Base-by-base conservation (phyloP, 805 yeast genomes). In the Torulaspora microellipsoides region DNA sequence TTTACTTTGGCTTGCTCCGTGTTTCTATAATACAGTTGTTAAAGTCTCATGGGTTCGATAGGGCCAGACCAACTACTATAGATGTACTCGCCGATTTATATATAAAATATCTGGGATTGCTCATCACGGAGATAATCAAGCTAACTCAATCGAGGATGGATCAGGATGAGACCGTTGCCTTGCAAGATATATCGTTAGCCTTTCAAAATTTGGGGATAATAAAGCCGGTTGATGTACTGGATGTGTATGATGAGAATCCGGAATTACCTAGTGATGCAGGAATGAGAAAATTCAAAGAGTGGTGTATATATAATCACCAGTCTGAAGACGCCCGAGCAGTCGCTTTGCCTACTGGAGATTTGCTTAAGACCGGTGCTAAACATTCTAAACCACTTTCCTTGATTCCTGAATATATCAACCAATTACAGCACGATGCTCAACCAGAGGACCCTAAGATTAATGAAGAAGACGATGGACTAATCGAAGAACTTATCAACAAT, bases 41-140 rank as follows among this genome's bases (percentile, higher is more conserved):
- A 40, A 80, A 87, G 48, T 80, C 93, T 0, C 77, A 81, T 27
- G 99, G 99, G 0, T 87, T 89, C 56, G 96, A 87, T 48, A 75
- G 80, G 54, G 80, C 90, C 50, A 72, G 80, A 40, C 85, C 91
- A 7, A 70, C 78, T 7, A 76, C 84, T 1, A 69, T 91, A 8
- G 90, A 88, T 56, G 73, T 81, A 2, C 53, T 89, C n/a, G 81
- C 95, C 0, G 96, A 89, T 56, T 57, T 91, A 1, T 80, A 83
- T 58, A 67, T 85, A 13, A 74, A 83, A 45, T 83, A 81, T 58
- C 63, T 91, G 34, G 68, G 69, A 38, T 65, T 80, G 13, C 57
- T 91, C 15, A 63, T 80, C 1, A 52, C 65, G 10, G 78, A 78
- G 38, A 68, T 87, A 0, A 56, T 63, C 27, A 68, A 68, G 40